Conservation (phyloP, 495 filamentous ascomycete species). For the Aspergillus campestris region DNA sequence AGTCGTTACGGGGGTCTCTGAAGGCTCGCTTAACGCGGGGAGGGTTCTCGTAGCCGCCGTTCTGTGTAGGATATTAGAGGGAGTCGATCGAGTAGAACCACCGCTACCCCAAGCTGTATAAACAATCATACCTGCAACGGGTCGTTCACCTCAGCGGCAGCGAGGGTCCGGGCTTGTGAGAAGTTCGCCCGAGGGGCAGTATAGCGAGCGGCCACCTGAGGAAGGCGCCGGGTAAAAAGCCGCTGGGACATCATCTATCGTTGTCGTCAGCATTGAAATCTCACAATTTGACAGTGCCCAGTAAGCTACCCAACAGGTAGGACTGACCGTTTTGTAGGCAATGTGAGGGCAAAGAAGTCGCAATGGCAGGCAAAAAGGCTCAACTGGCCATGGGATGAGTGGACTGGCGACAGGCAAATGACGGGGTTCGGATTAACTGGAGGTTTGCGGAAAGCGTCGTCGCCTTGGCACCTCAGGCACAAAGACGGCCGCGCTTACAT, state of each 20-base stretch:
- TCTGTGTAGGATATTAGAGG: constrained; percentile 42
- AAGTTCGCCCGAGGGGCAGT: constrained; percentile 45
- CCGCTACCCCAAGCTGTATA: constrained; percentile 1
- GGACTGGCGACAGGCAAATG: constrained; percentile 18
- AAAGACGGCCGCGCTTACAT: constrained; percentile 24
- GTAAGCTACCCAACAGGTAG: neutral
- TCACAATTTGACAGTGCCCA: constrained; percentile 7
- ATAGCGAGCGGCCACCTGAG: constrained; percentile 36
- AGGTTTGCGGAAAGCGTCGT: constrained; percentile 21
- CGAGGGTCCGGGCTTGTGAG: constrained; percentile 42
- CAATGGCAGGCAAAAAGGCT: constrained; percentile 9
- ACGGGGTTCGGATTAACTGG: constrained; percentile 20
- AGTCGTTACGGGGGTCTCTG: constrained; percentile 87
- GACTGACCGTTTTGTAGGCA: constrained; percentile 24
- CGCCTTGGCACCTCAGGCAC: constrained; percentile 13
- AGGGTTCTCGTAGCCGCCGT: constrained; percentile 88
- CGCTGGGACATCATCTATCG: constrained; percentile 60
- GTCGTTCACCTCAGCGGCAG: constrained; percentile 59
- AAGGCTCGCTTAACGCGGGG: constrained; percentile 71
- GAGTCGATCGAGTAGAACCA: constrained; percentile 9
- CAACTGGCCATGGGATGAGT: constrained; percentile 16
- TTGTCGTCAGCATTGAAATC: constrained; percentile 9
- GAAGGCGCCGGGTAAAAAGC: constrained; percentile 42
- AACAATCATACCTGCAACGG: constrained; percentile 61
- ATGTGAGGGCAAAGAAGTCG: constrained; percentile 17